Evolutionary conservation across 306 rosid species (phyloP), one percentile per base, ranked within the genome.

Genomic region (Acmispon strigosus): DNA sequence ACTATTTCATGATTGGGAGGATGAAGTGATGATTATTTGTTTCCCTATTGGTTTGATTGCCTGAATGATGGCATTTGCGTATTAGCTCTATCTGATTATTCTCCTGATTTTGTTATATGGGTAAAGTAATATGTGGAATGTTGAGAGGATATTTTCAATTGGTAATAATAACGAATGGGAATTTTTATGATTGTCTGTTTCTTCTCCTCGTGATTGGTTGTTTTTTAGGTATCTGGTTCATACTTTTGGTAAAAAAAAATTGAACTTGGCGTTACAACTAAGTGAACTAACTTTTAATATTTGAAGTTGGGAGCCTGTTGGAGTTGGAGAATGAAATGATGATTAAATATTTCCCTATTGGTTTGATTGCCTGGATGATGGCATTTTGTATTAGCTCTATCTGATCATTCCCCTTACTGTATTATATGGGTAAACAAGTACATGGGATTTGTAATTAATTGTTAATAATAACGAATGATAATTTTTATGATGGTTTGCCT

Each of bases 301-400:
- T 15, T 37, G 1, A 18, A 11, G 10, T 62, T 41, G 12, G 8
- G 5, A 22, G 39, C 11, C 34, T 32, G 32, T 41, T 2, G 3
- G 12, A 42, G 6, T 10, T 59, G 50, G 85, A 62, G 84, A 75
- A 75, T 69, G 82, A 75, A 68, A 68, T 80, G 90, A 83, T 61
- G 80, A 78, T 44, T 15, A 14, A 10, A 18, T 62, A 48, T 62
- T 82, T 84, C 80, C 90, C 84, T 86, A 78, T 86, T 84, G 86
- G 85, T 81, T 81, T 86, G 86, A 81, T 72, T 27, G 86, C 85
- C 79, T 24, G 14, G 10, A 86, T 81, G 86, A 76, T 78, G 85
- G 85, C 78, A 32, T 41, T 50, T 53, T 53, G 85, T 86, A 80
- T 83, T 75, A 83, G 87, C 84, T 80, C 87, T 77, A 80, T 66